phyloP scores from a whole-genome alignment of 768 basidiomycete genomes.

The Rhodotorula babjevae region DNA sequence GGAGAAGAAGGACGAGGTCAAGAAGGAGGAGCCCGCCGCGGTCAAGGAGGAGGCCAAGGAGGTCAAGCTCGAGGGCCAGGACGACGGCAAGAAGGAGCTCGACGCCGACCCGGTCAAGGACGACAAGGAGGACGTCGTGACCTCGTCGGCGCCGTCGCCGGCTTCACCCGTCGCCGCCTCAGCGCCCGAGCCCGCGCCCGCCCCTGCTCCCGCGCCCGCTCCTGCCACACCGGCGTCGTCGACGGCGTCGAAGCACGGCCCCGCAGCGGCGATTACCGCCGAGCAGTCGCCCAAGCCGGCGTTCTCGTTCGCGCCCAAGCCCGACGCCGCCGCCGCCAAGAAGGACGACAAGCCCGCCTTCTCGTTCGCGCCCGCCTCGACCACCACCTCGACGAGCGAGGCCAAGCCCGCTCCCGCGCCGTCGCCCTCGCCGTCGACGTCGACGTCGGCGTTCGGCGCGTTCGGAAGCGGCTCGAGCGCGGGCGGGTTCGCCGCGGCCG shows the following conservation, averaged over 20 bases:
- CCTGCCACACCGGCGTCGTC: background rate
- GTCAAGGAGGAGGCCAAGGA: background rate
- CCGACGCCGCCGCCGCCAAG: background rate
- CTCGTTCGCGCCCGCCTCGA: background rate
- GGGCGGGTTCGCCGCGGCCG: slow-evolving; percentile 3
- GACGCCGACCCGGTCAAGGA: background rate
- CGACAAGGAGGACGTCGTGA: background rate
- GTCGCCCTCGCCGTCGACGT: background rate
- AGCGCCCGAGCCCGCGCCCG: background rate
- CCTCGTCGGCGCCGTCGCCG: no score
- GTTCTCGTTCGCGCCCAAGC: background rate
- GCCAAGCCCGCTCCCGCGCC: background rate
- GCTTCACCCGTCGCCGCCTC: no score
- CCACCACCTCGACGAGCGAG: background rate
- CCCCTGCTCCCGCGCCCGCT: background rate
- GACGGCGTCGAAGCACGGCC: background rate
- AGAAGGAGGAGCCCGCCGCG: background rate
- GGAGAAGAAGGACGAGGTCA: background rate
- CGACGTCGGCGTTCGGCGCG: background rate
- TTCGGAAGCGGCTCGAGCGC: background rate
- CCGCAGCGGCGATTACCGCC: no score
- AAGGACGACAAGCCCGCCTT: background rate
- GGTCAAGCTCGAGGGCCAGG: background rate
- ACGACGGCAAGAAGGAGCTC: background rate
- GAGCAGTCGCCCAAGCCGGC: background rate